These are phyloP conservation scores for Plasmodium billcollinsi DNA, from an alignment of 169 alveolate species.

Conservation along the genomic window DNA sequence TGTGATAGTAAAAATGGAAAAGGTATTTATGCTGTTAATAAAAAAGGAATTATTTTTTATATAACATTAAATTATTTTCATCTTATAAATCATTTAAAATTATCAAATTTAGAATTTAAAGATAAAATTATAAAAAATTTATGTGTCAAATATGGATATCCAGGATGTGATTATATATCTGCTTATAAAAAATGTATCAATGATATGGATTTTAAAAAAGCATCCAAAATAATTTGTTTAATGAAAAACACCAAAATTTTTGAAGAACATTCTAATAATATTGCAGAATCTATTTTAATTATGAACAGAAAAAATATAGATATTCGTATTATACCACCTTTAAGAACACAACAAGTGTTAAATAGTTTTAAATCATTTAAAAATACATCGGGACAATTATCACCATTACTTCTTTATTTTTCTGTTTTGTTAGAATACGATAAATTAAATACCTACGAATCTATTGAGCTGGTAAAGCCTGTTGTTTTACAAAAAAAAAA, in stretches of 20 bases:
- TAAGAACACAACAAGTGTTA: conserved; percentile 74
- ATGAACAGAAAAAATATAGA: conserved; percentile 71
- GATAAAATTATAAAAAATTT: conserved; percentile 69
- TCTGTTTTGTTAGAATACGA: conserved; percentile 96
- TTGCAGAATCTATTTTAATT: conserved; percentile 63
- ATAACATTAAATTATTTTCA: conserved; percentile 43
- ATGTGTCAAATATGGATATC: conserved; percentile 73
- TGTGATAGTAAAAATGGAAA: conserved; percentile 77
- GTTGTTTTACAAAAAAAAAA: conserved; percentile 95
- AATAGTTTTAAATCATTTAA: conserved; percentile 69
- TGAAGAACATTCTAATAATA: conserved; percentile 57
- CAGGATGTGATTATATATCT: conserved; percentile 77
- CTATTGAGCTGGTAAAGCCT: conserved; percentile 97
- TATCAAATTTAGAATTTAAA: conserved; percentile 45
- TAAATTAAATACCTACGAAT: conserved; percentile 95
- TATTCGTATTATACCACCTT: conserved; percentile 64
- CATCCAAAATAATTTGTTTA: conserved; percentile 70
- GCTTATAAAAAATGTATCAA: conserved; percentile 72
- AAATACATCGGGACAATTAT: conserved; percentile 68
- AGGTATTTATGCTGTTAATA: conserved; percentile 74
- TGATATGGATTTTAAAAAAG: conserved; percentile 76
- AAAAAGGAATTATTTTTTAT: conserved; percentile 72
- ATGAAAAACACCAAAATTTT: conserved; percentile 57
- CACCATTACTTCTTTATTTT: conserved; percentile 97
- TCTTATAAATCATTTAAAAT: conserved; percentile 48